Percentiles rank a stretch among this genome's conserved stretches.
Conservation (phyloP, 768 basidiomycete genomes). For the Gelatoporia subvermispora region DNA sequence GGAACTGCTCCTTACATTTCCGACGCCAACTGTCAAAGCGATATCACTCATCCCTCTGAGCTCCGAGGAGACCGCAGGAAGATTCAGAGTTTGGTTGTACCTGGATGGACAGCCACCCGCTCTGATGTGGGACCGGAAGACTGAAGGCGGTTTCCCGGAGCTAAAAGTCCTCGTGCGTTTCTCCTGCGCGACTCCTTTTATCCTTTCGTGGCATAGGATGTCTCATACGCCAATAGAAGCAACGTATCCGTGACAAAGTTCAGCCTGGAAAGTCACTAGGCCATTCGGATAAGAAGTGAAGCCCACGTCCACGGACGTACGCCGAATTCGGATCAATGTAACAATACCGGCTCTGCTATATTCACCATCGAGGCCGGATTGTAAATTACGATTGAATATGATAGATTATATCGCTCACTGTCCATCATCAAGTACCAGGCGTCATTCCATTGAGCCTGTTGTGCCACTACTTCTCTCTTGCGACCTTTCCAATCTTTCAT, state of each 20-base stretch:
- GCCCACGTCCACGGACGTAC: neutral
- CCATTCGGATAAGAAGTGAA: slow-evolving; percentile 70
- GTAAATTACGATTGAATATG: too few species aligned
- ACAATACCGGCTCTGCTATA: too few species aligned
- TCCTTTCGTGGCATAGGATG: neutral
- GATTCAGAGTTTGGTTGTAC: slow-evolving; percentile 87
- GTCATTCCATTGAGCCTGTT: too few species aligned
- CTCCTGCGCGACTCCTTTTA: neutral
- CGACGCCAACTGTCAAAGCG: slow-evolving; percentile 62
- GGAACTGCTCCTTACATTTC: slow-evolving; percentile 87
- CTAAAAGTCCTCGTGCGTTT: slow-evolving; percentile 72
- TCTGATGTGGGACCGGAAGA: slow-evolving; percentile 86
- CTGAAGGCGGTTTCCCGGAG: slow-evolving; percentile 90
- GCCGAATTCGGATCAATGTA: too few species aligned
- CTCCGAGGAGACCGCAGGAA: slow-evolving; percentile 77
- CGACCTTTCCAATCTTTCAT: too few species aligned
- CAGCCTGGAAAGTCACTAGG: slow-evolving; percentile 81
- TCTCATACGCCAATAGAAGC: slow-evolving; percentile 54
- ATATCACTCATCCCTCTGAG: slow-evolving; percentile 74
- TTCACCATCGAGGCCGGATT: too few species aligned
- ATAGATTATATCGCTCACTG: too few species aligned
- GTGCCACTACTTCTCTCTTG: too few species aligned
- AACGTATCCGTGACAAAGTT: slow-evolving; percentile 76
- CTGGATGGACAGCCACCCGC: slow-evolving; percentile 32
- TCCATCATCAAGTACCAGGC: too few species aligned